Evolutionary conservation across 2,329 filamentous ascomycete genomes (phyloP).

Genomic region (Aspergillus intermedius): DNA sequence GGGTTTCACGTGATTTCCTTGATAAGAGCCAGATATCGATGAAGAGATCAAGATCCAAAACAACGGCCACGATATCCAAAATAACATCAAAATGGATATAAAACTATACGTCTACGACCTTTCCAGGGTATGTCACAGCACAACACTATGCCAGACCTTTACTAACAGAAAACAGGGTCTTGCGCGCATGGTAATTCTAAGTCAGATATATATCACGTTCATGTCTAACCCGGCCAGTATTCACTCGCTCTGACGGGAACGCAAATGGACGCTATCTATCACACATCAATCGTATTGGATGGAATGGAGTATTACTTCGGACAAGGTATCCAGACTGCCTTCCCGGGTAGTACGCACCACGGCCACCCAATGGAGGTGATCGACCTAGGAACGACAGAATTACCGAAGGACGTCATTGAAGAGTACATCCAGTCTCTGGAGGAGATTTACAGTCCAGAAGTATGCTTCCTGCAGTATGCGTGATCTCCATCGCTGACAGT

Average conservation of each 20-base stretch:
- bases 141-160: neutral
- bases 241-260: constrained; percentile 56
- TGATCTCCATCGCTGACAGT: constrained; percentile 4
- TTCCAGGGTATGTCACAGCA: constrained; percentile 43
- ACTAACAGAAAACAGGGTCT: constrained; percentile 42
- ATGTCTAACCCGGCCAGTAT: constrained; percentile 34
- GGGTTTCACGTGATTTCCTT: neutral
- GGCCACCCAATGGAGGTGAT: constrained; percentile 74
- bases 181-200: constrained; percentile 42
- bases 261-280: constrained; percentile 87
- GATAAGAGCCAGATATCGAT: neutral
- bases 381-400: constrained; percentile 65
- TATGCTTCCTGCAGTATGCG: constrained; percentile 23
- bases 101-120: constrained; percentile 74
- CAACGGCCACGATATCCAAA: neutral
- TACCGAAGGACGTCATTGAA: constrained; percentile 73
- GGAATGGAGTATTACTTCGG: constrained; percentile 90
- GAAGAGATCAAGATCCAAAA: neutral
- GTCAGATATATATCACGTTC: constrained; percentile 10
- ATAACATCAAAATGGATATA: constrained; percentile 56
- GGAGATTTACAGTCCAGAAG: constrained; percentile 73
- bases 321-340: constrained; percentile 73
- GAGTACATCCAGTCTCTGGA: constrained; percentile 83
- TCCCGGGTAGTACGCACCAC: constrained; percentile 77
- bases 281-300: constrained; percentile 80